Evolutionary conservation across 2,329 filamentous ascomycete genomes (phyloP).

Genomic region (Gliomastix tumulicola): DNA sequence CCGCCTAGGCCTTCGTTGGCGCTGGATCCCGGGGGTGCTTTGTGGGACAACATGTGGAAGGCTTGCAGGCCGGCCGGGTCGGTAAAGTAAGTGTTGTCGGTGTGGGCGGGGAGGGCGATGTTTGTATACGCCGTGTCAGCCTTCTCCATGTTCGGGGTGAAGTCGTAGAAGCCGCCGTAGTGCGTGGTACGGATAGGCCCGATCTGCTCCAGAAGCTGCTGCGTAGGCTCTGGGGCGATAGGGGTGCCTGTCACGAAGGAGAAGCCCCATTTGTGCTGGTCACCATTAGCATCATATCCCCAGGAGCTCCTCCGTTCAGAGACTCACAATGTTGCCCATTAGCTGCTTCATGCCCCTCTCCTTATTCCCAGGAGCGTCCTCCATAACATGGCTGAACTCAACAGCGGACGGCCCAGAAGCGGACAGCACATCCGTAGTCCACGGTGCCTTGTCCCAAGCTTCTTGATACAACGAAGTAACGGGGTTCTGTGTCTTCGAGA

Average conservation of each 20-base stretch:
- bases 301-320: too few species aligned
- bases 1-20: conserved; percentile 51
- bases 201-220: conserved; percentile 71
- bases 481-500: too few species aligned
- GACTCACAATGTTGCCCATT: conserved; percentile 56
- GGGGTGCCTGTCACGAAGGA: conserved; percentile 70
- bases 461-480: too few species aligned
- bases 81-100: conserved; percentile 92
- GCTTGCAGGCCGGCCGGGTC: conserved; percentile 88
- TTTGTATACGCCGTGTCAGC: conserved; percentile 92
- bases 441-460: too few species aligned
- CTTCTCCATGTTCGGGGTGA: conserved; percentile 78
- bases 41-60: conserved; percentile 79
- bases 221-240: conserved; percentile 58
- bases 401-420: too few species aligned
- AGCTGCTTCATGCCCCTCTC: conserved; percentile 29
- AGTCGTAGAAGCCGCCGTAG: conserved; percentile 77
- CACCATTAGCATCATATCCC: too few species aligned
- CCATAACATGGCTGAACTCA: too few species aligned
- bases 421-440: too few species aligned
- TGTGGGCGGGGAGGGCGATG: conserved; percentile 75
- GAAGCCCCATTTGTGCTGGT: conserved; percentile 69
- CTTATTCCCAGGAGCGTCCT: too few species aligned
- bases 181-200: conserved; percentile 85
- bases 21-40: conserved; percentile 28